phyloP scores from a whole-genome alignment of 1,284 basidiomycete species.

The Schizophyllum amplum region DNA sequence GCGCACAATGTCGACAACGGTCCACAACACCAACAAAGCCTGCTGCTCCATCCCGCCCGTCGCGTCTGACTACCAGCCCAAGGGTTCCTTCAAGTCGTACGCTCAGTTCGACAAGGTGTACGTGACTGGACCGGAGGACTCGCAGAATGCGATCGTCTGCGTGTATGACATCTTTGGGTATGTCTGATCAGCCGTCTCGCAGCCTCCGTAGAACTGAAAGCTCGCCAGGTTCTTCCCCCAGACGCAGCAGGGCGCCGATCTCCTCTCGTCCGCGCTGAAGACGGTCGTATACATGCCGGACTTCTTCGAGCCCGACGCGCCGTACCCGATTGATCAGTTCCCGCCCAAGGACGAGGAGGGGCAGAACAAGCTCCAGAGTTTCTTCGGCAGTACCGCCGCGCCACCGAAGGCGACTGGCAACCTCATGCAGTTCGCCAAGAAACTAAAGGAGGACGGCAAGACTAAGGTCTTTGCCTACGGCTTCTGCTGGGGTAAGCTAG shows the following conservation, averaged over 20 bases:
- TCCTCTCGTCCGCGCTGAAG: conserved; percentile 43
- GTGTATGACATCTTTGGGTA: conserved; percentile 64
- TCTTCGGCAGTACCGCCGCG: conserved; percentile 44
- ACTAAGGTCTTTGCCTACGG: conserved; percentile 44
- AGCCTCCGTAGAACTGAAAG: not conserved
- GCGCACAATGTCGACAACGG: conserved; percentile 27
- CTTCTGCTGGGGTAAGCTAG: conserved; percentile 48
- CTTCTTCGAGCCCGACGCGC: conserved; percentile 48
- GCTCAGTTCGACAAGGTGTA: conserved; percentile 37
- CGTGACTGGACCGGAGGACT: conserved; percentile 39
- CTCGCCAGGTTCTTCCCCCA: conserved; percentile 40
- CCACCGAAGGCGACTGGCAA: conserved; percentile 35
- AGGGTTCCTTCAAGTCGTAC: conserved; percentile 36
- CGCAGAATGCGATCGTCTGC: conserved; percentile 44
- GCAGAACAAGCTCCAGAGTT: conserved; percentile 40
- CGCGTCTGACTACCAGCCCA: conserved; percentile 40
- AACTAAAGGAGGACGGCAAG: conserved; percentile 37
- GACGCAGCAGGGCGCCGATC: conserved; percentile 57
- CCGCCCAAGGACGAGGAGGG: conserved; percentile 46
- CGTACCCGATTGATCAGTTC: conserved; percentile 42
- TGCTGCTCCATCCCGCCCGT: conserved; percentile 56
- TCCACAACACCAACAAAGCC: conserved; percentile 48
- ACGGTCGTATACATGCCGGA: conserved; percentile 58
- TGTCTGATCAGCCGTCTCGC: not conserved
- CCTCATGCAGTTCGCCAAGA: conserved; percentile 35